Base-by-base conservation (phyloP, 1,284 basidiomycete genomes). In the Pseudozyma thailandica region DNA sequence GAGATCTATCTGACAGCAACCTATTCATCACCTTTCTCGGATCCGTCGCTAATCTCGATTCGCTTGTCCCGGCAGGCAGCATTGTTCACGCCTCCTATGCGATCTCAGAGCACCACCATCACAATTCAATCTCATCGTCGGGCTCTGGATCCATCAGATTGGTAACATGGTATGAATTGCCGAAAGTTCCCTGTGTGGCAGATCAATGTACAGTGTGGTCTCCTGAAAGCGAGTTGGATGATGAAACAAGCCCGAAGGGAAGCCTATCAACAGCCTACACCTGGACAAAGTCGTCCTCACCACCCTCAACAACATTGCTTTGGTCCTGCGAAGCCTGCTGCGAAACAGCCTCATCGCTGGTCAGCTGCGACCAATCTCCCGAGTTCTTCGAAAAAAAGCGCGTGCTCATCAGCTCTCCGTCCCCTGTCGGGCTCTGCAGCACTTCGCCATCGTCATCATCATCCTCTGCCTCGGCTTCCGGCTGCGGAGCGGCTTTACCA, bases 281-380 rank as follows among this genome's bases (percentile, higher is more conserved):
- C 37, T 60, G 56, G 16, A 71, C 68, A 58, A 65, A 71, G 30
- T 57, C 68, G 39, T 71, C 68, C 12, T 69, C 59, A 13, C 38
- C 55, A 33, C 26, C 39, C 6, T 60, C 63, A 1, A 9, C 48
- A 9, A 16, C 28, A 9, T 26, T 41, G n/a, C 18, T 38, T 42
- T 7, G 38, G 38, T 21, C 21, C 13, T 30, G 27, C 25, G 4
- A 5, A n/a, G n/a, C 30, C 39, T 20, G 18, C n/a, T 39, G 42
- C 37, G 25, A 13, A 5, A 18, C 16, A 12, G 33, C 30, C 15
- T 35, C 52, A 25, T 35, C 33, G 33, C 13, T 35, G 13, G 15
- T 33, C 41, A 71, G 57, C 51, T 62, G 47, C 18, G 69, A 72
- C 69, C 69, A 72, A 39, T 73, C 70, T 9, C 64, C 70, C 39